Conservation (phyloP, 345 rosid genomes). For the Corymbia maculata region DNA sequence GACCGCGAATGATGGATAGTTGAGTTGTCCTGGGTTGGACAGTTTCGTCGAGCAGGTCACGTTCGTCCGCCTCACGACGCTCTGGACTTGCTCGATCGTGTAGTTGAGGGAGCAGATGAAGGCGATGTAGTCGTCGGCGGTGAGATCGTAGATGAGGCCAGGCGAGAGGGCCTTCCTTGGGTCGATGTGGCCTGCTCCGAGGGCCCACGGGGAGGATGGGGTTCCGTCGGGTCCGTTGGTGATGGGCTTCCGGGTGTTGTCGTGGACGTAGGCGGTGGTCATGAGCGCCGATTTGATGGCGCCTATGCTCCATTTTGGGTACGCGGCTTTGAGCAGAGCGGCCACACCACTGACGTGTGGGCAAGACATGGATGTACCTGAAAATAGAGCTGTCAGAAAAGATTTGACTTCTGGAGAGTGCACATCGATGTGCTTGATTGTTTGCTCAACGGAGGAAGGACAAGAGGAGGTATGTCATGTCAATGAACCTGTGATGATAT, state of each 20-base stretch:
- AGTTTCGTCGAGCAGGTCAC: constrained; percentile 45
- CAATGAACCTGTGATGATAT: constrained; percentile 26
- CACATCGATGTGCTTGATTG: neutral
- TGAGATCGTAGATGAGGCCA: constrained; percentile 69
- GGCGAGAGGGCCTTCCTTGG: constrained; percentile 70
- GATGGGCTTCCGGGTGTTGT: constrained; percentile 59
- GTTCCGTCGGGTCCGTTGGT: constrained; percentile 44
- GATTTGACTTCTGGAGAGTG: neutral
- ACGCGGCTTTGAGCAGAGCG: constrained; percentile 75
- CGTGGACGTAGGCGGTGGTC: constrained; percentile 49
- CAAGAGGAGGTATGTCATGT: neutral
- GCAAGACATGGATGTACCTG: constrained; percentile 98
- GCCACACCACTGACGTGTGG: constrained; percentile 91
- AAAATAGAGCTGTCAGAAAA: constrained; percentile 10
- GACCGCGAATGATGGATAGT: constrained; percentile 86
- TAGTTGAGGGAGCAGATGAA: constrained; percentile 75
- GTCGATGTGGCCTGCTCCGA: constrained; percentile 81
- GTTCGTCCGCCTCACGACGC: constrained; percentile 49
- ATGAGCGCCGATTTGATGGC: constrained; percentile 85
- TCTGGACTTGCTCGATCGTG: constrained; percentile 36
- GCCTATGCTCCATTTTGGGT: constrained; percentile 79
- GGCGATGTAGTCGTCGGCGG: constrained; percentile 44
- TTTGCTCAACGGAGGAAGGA: neutral
- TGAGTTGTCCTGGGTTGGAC: constrained; percentile 62
- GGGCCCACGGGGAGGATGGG: constrained; percentile 50